phyloP scores from a whole-genome alignment of 805 yeast genomes.

The Kodamaea kakaduensis region DNA sequence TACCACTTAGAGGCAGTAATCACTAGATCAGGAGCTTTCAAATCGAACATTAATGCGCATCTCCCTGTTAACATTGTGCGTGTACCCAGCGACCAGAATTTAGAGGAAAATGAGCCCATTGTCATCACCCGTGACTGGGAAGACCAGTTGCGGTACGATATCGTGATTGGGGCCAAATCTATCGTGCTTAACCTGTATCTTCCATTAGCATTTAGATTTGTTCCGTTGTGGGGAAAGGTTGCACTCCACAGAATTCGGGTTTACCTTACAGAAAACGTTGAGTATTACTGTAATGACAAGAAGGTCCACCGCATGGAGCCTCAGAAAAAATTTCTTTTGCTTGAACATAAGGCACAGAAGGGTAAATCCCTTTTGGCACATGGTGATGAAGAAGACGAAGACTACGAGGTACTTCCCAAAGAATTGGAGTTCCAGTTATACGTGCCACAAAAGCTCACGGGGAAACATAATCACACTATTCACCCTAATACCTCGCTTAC shows the following conservation, averaged over 20 bases:
- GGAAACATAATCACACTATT: slow-evolving; percentile 42
- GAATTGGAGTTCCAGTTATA: slow-evolving; percentile 85
- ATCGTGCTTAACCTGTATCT: slow-evolving; percentile 77
- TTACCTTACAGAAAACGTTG: slow-evolving; percentile 83
- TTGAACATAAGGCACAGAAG: slow-evolving; percentile 70
- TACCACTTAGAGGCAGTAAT: slow-evolving; percentile 68
- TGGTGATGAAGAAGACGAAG: slow-evolving; percentile 28
- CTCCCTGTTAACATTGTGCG: slow-evolving; percentile 66
- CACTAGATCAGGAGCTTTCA: slow-evolving; percentile 82
- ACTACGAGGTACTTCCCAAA: slow-evolving; percentile 59
- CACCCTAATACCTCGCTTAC: slow-evolving; percentile 85
- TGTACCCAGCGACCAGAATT: slow-evolving; percentile 69
- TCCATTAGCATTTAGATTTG: slow-evolving; percentile 79
- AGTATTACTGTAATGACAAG: slow-evolving; percentile 80
- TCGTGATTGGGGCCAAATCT: slow-evolving; percentile 84
- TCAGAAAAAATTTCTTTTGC: slow-evolving; percentile 66
- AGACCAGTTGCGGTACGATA: slow-evolving; percentile 83
- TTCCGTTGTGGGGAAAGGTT: slow-evolving; percentile 79
- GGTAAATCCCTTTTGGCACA: slow-evolving; percentile 45
- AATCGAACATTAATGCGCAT: slow-evolving; percentile 63
- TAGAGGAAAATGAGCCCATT: slow-evolving; percentile 91
- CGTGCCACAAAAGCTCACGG: slow-evolving; percentile 66
- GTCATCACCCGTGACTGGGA: slow-evolving; percentile 92
- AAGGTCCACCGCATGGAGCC: slow-evolving; percentile 94
- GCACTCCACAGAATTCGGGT: slow-evolving; percentile 82